Base-by-base conservation (phyloP, 768 basidiomycete genomes). In the Cystobasidium onofrii region DNA sequence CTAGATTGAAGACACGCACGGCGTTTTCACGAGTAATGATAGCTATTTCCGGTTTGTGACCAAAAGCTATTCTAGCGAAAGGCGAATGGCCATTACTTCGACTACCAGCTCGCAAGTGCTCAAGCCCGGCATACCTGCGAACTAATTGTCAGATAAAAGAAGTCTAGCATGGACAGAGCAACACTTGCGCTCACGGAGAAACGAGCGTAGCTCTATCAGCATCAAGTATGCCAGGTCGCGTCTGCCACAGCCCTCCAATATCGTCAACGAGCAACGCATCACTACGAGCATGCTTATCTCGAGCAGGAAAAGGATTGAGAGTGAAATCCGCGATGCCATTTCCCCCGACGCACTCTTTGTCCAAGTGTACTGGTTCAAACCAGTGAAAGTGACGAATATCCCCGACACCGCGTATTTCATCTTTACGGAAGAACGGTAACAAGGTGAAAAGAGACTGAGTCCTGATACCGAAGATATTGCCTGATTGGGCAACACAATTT, bases 21-120 rank as follows among this genome's bases (percentile, higher is more conserved):
- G 65, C 65, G 23, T 44, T 29, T 25, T 52, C 65, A 20, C 39
- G 65, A 12, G 65, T 44, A 17, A 67, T 29, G n/a, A 67, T 23
- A 25, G 34, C 43, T 3, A 20, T 41, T 2, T 52, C 18, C 15
- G 46, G 13, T 12, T 9, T 52, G 17, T 44, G 50, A 27, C 65
- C 65, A 29, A 44, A 67, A 3, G 20, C 17, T 23, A 67, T 43
- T 1, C 34, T 23, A 31, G 65, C 65, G 17, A 52, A 44, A 67
- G 23, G 3, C 9, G 23, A 44, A 9, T n/a, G 46, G 1, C 31
- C 65, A 31, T 43, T 27, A 52, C 12, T 29, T 23, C 10, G 23
- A 15, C 10, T 23, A 17, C 65, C 65, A 20, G 36, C 36, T n/a
- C 65, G 41, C 25, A 67, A 52, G 15, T 67, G 65, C n/a, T 67